Percentiles rank a stretch among this genome's conserved stretches.
Conservation (phyloP, 169 alveolate species). For the Eimeria maxima region DNA sequence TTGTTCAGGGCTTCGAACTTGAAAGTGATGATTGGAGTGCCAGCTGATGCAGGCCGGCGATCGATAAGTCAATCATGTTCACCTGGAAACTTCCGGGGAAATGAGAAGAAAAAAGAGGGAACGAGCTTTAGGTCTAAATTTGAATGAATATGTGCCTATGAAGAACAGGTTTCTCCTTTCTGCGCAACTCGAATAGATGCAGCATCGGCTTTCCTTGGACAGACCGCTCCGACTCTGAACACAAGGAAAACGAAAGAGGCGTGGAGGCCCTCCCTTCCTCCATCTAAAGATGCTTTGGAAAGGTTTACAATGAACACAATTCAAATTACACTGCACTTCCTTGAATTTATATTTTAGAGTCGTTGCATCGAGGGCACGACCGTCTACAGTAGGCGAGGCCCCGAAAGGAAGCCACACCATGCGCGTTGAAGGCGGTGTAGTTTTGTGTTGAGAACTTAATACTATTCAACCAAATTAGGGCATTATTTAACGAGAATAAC, state of each 20-base stretch:
- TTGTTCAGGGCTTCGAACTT: background rate
- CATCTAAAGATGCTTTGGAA: background rate
- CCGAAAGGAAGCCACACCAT: background rate
- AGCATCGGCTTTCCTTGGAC: background rate
- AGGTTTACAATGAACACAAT: background rate
- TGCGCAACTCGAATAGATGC: background rate
- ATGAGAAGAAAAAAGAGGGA: background rate
- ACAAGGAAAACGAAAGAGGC: background rate
- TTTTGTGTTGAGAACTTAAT: background rate
- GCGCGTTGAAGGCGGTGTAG: background rate
- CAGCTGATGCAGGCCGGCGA: constrained; percentile 22
- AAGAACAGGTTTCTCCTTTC: background rate
- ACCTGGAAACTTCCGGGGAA: background rate
- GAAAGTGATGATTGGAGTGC: background rate
- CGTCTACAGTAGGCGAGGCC: background rate
- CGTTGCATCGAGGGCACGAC: background rate
- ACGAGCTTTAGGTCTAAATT: background rate
- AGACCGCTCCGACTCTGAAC: constrained; percentile 19
- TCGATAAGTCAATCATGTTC: background rate
- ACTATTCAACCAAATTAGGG: background rate
- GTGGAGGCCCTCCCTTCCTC: background rate
- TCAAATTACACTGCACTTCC: no score
- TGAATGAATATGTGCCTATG: background rate
- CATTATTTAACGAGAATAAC: background rate
- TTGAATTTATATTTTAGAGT: no score